Base-by-base conservation (phyloP, 129 eudicot genomes). In the Pittosporum tobira region DNA sequence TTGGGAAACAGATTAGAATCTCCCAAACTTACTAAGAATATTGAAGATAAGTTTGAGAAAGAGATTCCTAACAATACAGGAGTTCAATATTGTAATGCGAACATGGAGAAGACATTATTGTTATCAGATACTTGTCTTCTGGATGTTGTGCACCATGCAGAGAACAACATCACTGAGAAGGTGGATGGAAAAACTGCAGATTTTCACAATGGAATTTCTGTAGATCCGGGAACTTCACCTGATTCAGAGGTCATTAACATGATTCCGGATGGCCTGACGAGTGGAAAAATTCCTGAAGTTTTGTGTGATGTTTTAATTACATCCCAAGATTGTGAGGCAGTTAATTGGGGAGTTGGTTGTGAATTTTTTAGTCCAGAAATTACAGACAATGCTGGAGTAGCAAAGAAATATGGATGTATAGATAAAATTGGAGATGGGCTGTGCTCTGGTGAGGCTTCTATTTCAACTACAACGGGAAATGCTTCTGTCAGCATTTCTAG, bases 241-340 rank as follows among this genome's bases (percentile, higher is more conserved):
- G 95, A 90, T 72, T 90, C 98, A 18, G 98, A 85, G 81, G 95
- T 90, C 66, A 80, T 90, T 31, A 83, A 85, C 50, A 58, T 72
- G 37, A 69, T 71, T 73, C 79, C 72, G 8, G 94, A 90, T 40
- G 36, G 79, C 51, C 77, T 55, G 55, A 55, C 40, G 64, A 69
- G 51, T 55, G 82, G 64, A 30, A 75, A 55, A 52, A 68, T 56
- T 65, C 27, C 70, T 30, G 85, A 74, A 80, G 78, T 42, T 31
- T 26, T 51, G 70, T 65, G 64, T 46, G 73, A 70, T 57, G 27
- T 59, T n/a, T n/a, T n/a, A n/a, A n/a, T n/a, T n/a, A n/a, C n/a
- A n/a, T n/a, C n/a, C n/a, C n/a, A n/a, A n/a, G n/a, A n/a, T n/a
- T n/a, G n/a, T n/a, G n/a, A n/a, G n/a, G n/a, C n/a, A n/a, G n/a